Conservation (phyloP, 2,329 filamentous ascomycete genomes). For the Thelonectria blattea region DNA sequence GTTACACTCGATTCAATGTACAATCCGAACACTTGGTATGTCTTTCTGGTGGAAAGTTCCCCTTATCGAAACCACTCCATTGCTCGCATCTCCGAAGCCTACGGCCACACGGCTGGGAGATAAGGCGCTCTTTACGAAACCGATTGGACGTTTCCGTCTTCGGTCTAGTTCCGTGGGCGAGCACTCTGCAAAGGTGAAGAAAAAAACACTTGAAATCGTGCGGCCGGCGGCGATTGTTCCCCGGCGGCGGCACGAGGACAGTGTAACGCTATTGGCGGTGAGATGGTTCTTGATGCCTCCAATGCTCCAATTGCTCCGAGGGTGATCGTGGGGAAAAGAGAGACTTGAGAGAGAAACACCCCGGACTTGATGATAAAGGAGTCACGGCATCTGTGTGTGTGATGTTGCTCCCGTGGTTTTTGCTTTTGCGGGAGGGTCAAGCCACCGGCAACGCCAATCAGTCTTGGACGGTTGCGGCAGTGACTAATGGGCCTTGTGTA, state of each 20-base stretch:
- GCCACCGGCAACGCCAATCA: background rate
- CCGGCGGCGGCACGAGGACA: background rate
- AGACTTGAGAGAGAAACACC: background rate
- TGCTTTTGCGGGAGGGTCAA: background rate
- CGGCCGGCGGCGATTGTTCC: slow-evolving; percentile 5
- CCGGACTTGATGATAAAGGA: slow-evolving; percentile 5
- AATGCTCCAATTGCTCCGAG: background rate
- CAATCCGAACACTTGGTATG: background rate
- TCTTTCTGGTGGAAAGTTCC: background rate
- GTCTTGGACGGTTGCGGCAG: background rate
- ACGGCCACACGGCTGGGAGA: background rate
- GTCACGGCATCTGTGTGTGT: background rate
- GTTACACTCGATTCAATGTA: background rate
- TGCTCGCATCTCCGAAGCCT: background rate
- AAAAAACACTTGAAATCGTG: background rate
- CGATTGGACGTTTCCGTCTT: background rate
- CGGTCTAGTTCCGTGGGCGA: slow-evolving; percentile 8
- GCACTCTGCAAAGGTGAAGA: too few relatives aligned
- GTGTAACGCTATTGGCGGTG: background rate
- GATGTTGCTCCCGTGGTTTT: background rate
- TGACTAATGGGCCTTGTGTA: slow-evolving; percentile 14
- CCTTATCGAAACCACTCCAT: slow-evolving; percentile 6
- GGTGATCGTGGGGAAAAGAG: slow-evolving; percentile 1
- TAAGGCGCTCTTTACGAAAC: background rate
- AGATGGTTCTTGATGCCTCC: background rate